These are phyloP conservation scores for Sordaria brevicollis DNA, from an alignment of 495 filamentous ascomycete species.

Conservation along the genomic window DNA sequence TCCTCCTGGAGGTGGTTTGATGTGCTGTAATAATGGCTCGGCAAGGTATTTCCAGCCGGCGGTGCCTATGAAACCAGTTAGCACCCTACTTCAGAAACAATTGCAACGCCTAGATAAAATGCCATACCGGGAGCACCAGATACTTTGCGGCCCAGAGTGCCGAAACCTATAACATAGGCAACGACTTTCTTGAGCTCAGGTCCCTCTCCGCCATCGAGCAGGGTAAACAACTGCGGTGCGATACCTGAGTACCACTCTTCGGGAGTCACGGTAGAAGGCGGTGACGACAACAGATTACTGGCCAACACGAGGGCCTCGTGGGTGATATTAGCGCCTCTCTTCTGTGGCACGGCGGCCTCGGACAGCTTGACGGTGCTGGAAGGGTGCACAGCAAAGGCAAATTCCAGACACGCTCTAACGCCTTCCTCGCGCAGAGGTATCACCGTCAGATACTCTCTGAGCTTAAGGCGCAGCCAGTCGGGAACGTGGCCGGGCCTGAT, in stretches of 20 bases:
- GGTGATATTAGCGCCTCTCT: constrained; percentile 54
- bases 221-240: constrained; percentile 52
- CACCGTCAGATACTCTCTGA: constrained; percentile 48
- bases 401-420: constrained; percentile 59
- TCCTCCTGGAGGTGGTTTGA: constrained; percentile 41
- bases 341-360: constrained; percentile 31
- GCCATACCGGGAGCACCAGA: constrained; percentile 55
- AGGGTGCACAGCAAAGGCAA: constrained; percentile 53
- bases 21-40: constrained; percentile 49
- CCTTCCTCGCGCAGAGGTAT: constrained; percentile 57
- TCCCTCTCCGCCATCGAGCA: constrained; percentile 57
- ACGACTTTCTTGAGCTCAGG: constrained; percentile 55
- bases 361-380: constrained; percentile 27
- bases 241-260: constrained; percentile 51
- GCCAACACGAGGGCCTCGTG: constrained; percentile 62
- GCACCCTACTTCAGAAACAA: background rate
- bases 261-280: constrained; percentile 48
- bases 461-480: constrained; percentile 38
- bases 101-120: no score
- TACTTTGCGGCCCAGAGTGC: constrained; percentile 55
- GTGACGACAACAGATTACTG: constrained; percentile 50
- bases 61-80: constrained; percentile 30
- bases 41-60: constrained; percentile 61
- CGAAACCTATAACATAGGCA: constrained; percentile 64
- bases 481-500: constrained; percentile 33